A percentile compares a stretch with the other conserved stretches of the same genome.
These are phyloP conservation scores for Silene coronaria DNA, from an alignment of 179 eudicot genomes.

Conservation along the genomic window DNA sequence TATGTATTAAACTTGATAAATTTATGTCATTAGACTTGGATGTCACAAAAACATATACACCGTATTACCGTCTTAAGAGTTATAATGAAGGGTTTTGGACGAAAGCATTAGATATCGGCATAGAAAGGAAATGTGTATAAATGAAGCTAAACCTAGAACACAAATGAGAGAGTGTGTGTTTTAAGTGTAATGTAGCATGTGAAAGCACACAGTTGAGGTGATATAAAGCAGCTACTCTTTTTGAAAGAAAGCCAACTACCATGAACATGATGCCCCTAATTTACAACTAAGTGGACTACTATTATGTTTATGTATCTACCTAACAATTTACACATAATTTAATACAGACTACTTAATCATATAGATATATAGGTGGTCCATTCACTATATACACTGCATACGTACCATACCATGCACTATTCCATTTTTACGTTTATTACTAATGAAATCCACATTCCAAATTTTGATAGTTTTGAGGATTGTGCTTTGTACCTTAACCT, in stretches of 20 bases:
- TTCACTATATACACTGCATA: neutral
- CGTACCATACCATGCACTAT: too few species aligned
- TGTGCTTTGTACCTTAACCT: constrained; percentile 18
- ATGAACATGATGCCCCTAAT: constrained; percentile 3
- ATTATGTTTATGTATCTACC: neutral
- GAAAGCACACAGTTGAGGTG: constrained; percentile 27
- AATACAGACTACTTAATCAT: neutral
- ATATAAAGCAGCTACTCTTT: constrained; percentile 31
- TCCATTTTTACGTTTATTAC: neutral
- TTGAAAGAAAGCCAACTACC: constrained; percentile 8
- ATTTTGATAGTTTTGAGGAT: constrained; percentile 16
- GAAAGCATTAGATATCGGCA: too few species aligned
- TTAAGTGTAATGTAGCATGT: constrained; percentile 13
- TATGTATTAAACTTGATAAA: too few species aligned
- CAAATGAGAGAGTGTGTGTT: neutral
- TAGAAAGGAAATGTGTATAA: too few species aligned
- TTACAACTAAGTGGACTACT: constrained; percentile 16
- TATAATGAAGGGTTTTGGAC: too few species aligned
- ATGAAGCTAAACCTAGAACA: too few species aligned
- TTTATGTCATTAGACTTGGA: too few species aligned
- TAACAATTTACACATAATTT: neutral
- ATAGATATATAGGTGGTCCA: constrained; percentile 22
- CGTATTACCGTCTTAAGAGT: too few species aligned
- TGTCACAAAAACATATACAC: too few species aligned
- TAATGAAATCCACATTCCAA: constrained; percentile 24